Conservation (phyloP, 2,329 filamentous ascomycete genomes). For the Diaporthe ilicicola region DNA sequence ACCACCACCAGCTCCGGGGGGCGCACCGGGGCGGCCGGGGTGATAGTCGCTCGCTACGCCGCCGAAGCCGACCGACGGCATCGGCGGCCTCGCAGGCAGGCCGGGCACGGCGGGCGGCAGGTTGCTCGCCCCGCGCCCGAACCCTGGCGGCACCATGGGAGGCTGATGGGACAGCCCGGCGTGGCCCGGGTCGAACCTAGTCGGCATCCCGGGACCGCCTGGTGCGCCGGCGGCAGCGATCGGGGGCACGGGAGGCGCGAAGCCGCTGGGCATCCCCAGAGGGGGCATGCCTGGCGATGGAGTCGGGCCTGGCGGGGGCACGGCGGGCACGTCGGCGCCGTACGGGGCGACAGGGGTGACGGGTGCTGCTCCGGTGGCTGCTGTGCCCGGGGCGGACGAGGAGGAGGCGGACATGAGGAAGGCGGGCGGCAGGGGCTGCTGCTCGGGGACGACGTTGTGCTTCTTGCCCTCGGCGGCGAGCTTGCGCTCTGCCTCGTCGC, state of each 20-base stretch:
- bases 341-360: slow-evolving; percentile 35
- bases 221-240: slow-evolving; percentile 39
- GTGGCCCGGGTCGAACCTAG: slow-evolving; percentile 29
- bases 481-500: slow-evolving; percentile 91
- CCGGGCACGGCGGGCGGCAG: slow-evolving; percentile 60
- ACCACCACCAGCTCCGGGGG: slow-evolving; percentile 42
- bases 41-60: slow-evolving; percentile 58
- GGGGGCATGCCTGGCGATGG: slow-evolving; percentile 38
- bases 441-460: slow-evolving; percentile 87
- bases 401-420: slow-evolving; percentile 62
- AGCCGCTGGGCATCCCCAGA: slow-evolving; percentile 45
- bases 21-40: slow-evolving; percentile 50
- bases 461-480: slow-evolving; percentile 92
- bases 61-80: slow-evolving; percentile 53
- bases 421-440: slow-evolving; percentile 77
- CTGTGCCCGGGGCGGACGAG: slow-evolving; percentile 36
- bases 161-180: slow-evolving; percentile 24
- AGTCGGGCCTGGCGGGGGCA: slow-evolving; percentile 34
- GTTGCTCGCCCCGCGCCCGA: slow-evolving; percentile 41
- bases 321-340: slow-evolving; percentile 24
- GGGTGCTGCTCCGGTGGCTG: slow-evolving; percentile 35
- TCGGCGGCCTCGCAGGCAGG: slow-evolving; percentile 59
- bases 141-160: slow-evolving; percentile 30
- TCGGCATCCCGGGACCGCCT: slow-evolving; percentile 35
- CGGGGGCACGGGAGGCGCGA: slow-evolving; percentile 45